Base-by-base conservation (phyloP, 148 eudicot genomes). In the Oxyria digyna region DNA sequence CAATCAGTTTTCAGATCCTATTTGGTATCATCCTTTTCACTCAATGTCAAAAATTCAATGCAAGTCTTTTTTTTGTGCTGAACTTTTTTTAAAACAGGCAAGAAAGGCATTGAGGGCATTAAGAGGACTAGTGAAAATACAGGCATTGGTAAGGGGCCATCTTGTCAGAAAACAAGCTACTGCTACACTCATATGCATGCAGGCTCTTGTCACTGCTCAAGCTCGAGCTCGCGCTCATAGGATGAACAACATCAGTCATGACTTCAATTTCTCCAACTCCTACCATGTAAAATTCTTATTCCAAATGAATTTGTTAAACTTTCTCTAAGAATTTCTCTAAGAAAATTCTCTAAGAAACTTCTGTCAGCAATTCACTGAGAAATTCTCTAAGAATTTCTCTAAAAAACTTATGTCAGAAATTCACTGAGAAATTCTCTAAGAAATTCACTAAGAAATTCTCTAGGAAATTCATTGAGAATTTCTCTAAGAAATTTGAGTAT, bases 131-230 rank as follows among this genome's bases (percentile, higher is more conserved):
- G 98, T 92, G 81, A 92, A 92, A 87, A 77, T 92, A 66, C 98
- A 92, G 69, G 98, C 98, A 37, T 72, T 92, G 65, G 98, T 86
- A 14, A 84, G 98, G 69, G 98, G 98, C 27, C 96, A 92, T 62
- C 74, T 92, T 69, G 96, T 92, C 29, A 76, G 98, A 45, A 92
- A 92, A 67, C 98, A 89, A 48, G 96, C 98, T 13, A 81, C 91
- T 0, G 87, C 86, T 0, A 92, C 98, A 13, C 91, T 92, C 31
- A 78, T 94, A 74, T 89, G 96, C 69, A 92, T 92, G 94, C 96
- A 92, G 57, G 91, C 98, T 27, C 62, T 92, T 72, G 83, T 87
- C 52, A 83, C 86, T 0, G 98, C 82, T 48, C 98, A 92, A 69
- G 89, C 89, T 6, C 68, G 94, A 79, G 96, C 96, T 71, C 78